Base-by-base conservation (phyloP, 2,329 filamentous ascomycete genomes). In the Colletotrichum neosansevieriae region DNA sequence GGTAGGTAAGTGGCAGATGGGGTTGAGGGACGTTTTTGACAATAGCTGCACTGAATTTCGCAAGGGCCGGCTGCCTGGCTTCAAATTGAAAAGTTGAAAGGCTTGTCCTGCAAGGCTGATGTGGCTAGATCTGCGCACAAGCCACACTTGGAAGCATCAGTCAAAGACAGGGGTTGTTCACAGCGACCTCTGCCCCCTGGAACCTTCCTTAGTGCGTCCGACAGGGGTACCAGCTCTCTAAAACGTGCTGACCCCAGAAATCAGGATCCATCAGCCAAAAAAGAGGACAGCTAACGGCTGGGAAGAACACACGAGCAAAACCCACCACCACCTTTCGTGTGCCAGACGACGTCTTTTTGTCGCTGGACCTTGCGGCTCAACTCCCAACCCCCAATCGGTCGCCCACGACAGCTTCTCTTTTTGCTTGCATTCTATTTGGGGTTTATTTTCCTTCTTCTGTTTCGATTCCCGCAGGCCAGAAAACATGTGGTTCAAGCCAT, bases 401-500 rank as follows among this genome's bases (percentile, higher is more conserved):
- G 34, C 24, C 42, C 63, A 61, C 47, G 42, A 58, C 38, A 44
- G 15, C 15, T 24, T 40, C 45, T 15, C 42, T 51, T 50, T 50
- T n/a, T 62, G 44, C 53, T 44, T 15, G n/a, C 53, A 42, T 51
- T 71, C 68, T 59, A 44, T 29, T 50, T 57, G 57, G 50, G n/a
- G 58, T 21, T 58, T 34, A 53, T 63, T 40, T 21, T 61, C 44
- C 64, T 34, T 17, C 42, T 50, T 65, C 24, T 49, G 36, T 36
- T 67, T 61, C 57, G 44, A 68, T 34, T 56, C 42, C 36, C 24
- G 49, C 49, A 19, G 12, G 13, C 13, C 34, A 58, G 53, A 49
- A 65, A 81, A 74, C 72, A 86, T 86, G 84, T 79, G 83, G 80
- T 77, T 84, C 67, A 77, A 72, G 74, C 79, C 81, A 67, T 81